Evolutionary conservation across 306 rosid genomes (phyloP).

Genomic region (cucumber (Cucumis sativus)): Cucumber_9930_V3 NC_026657.2:39863501-39864000

Average conservation of each 20-base stretch:
- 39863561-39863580: slow-evolving; percentile 29
- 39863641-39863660: slow-evolving; percentile 22
- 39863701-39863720: slow-evolving; percentile 46
- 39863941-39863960: too few relatives aligned
- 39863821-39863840: slow-evolving; percentile 14
- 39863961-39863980: too few relatives aligned
- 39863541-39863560: too few relatives aligned
- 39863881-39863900: slow-evolving; percentile 14
- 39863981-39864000: too few relatives aligned
- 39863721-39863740: slow-evolving; percentile 44
- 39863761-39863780: background rate
- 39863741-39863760: background rate
- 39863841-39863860: slow-evolving; percentile 12
- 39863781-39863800: background rate
- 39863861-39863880: slow-evolving; percentile 18
- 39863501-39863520: too few relatives aligned
- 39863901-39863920: slow-evolving; percentile 21
- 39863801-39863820: background rate
- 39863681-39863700: slow-evolving; percentile 34
- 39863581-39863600: slow-evolving; percentile 62
- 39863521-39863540: background rate
- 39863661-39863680: slow-evolving; percentile 26
- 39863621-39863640: slow-evolving; percentile 17
- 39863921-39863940: background rate
- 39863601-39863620: slow-evolving; percentile 18